Evolutionary conservation across 164 flowering plant genomes (phyloP).

Genomic region (Piper longum): DNA sequence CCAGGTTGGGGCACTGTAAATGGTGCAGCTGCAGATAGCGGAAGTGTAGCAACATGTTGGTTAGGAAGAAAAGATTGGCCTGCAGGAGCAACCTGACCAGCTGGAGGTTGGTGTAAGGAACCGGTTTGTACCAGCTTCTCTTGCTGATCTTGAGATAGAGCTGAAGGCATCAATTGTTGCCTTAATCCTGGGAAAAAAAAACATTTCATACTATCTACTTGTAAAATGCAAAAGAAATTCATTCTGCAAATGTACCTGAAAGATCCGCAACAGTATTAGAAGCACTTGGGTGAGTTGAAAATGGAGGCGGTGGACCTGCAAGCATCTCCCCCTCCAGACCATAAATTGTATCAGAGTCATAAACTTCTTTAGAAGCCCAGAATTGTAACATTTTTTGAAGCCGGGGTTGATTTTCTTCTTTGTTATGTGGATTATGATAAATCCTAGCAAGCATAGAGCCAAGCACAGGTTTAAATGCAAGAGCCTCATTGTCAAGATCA

Average conservation of each 20-base stretch:
- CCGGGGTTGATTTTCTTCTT: conserved; percentile 81
- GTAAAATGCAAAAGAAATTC: conserved; percentile 1
- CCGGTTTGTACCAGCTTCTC: conserved; percentile 30
- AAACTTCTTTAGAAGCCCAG: conserved; percentile 98
- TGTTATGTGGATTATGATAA: conserved; percentile 82
- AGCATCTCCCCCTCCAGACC: conserved; percentile 75
- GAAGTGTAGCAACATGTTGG: conserved; percentile 20
- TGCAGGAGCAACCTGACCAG: conserved; percentile 13
- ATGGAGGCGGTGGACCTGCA: conserved; percentile 44
- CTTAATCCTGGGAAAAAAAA: background rate
- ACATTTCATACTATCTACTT: conserved; percentile 22
- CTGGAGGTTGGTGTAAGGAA: conserved; percentile 12
- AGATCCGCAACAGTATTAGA: conserved; percentile 29
- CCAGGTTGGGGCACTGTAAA: conserved; percentile 42
- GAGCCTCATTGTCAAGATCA: conserved; percentile 89
- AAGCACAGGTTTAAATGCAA: conserved; percentile 82
- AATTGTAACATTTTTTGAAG: conserved; percentile 83
- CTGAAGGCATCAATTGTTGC: conserved; percentile 1
- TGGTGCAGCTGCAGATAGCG: conserved; percentile 9
- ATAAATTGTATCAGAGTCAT: conserved; percentile 65
- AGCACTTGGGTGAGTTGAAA: conserved; percentile 34
- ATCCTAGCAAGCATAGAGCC: conserved; percentile 89
- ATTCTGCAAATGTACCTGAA: conserved; percentile 1
- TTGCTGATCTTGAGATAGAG: conserved; percentile 30
- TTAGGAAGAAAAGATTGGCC: conserved; percentile 42